Conservation (phyloP, 192 early-diverging fungal genomes). For the Phlyctochytrium planicorne region DNA sequence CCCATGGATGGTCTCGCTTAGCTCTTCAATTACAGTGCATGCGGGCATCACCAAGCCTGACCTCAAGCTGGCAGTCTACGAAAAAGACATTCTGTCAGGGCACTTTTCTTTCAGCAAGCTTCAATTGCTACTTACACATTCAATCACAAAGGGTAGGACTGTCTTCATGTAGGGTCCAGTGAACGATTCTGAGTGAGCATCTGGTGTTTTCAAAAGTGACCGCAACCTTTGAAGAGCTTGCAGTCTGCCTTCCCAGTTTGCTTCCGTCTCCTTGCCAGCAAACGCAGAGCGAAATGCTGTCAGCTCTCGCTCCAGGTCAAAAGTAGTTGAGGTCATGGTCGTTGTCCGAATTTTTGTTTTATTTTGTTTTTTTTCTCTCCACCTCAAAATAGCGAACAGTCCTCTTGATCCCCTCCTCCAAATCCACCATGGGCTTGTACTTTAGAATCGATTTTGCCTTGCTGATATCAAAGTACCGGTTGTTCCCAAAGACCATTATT, state of each 20-base stretch:
- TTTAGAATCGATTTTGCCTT: conserved; percentile 77
- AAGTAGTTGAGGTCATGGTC: too few relatives aligned
- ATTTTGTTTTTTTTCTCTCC: too few relatives aligned
- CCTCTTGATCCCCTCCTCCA: conserved; percentile 55
- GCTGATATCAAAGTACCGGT: conserved; percentile 84
- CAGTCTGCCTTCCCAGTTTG: background rate
- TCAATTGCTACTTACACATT: too few relatives aligned
- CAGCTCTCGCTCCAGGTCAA: too few relatives aligned
- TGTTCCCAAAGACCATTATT: conserved; percentile 73
- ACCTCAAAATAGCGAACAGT: conserved; percentile 39
- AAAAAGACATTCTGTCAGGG: too few relatives aligned
- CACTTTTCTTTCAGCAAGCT: too few relatives aligned
- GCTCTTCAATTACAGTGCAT: background rate
- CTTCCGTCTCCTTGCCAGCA: background rate
- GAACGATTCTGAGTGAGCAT: too few relatives aligned
- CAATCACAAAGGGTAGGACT: too few relatives aligned
- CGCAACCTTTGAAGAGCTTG: background rate
- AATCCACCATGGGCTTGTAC: conserved; percentile 56
- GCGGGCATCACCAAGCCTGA: background rate
- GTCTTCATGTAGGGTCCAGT: too few relatives aligned
- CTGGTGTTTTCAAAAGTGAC: too few relatives aligned
- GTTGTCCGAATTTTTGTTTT: too few relatives aligned
- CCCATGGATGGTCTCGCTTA: background rate
- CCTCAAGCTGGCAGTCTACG: background rate
- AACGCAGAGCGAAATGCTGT: background rate